These are phyloP conservation scores for Aspergillus panamensis DNA, from an alignment of 495 filamentous ascomycete genomes.

Conservation along the genomic window DNA sequence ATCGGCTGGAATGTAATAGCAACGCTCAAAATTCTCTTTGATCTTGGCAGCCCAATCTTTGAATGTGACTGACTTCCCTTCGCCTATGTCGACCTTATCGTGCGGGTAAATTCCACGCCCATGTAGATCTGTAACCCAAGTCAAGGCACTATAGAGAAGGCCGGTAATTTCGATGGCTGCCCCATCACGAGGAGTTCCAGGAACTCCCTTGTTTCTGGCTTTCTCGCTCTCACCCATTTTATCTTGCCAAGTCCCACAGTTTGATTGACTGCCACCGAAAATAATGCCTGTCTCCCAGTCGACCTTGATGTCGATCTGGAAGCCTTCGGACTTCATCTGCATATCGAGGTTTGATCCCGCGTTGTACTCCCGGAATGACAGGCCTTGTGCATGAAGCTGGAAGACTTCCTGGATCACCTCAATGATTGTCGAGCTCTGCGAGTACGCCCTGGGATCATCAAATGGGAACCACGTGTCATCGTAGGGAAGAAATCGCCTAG, in stretches of 20 bases:
- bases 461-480: conserved; percentile 88
- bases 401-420: conserved; percentile 92
- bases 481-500: conserved; percentile 88
- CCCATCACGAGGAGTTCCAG: conserved; percentile 92
- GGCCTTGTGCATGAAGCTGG: conserved; percentile 82
- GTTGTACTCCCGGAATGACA: conserved; percentile 92
- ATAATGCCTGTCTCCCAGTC: conserved; percentile 93
- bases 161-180: conserved; percentile 94
- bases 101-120: conserved; percentile 64
- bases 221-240: conserved; percentile 99
- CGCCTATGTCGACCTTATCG: conserved; percentile 61
- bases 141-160: conserved; percentile 80
- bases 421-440: conserved; percentile 69
- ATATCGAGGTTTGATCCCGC: conserved; percentile 81
- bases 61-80: conserved; percentile 62
- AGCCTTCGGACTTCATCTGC: conserved; percentile 91
- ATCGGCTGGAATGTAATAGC: conserved; percentile 77
- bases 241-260: conserved; percentile 99
- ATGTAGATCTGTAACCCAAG: conserved; percentile 69
- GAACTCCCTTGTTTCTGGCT: conserved; percentile 89
- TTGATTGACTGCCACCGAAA: conserved; percentile 87
- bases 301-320: conserved; percentile 83
- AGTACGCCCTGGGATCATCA: conserved; percentile 83
- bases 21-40: conserved; percentile 81
- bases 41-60: conserved; percentile 77